Evolutionary conservation across 768 basidiomycete genomes (phyloP).

Genomic region (Boletellus ananiceps): DNA sequence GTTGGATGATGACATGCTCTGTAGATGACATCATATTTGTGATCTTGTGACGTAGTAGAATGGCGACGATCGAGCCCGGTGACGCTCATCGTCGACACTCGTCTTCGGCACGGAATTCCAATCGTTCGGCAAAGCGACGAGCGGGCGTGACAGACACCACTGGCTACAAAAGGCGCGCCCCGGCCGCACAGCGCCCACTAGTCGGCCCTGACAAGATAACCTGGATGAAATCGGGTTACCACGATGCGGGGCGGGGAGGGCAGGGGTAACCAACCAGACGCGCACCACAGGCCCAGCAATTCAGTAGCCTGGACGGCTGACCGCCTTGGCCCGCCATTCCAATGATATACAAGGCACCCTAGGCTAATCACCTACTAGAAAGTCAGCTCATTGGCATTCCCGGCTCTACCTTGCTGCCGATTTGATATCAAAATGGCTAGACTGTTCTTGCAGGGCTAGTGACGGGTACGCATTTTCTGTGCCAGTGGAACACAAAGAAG

Average conservation of each 20-base stretch:
- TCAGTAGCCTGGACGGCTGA: not conserved
- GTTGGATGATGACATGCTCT: conserved; percentile 19
- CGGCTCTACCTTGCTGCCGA: not conserved
- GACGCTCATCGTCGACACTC: not conserved
- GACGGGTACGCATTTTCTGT: too few species aligned
- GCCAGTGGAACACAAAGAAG: too few species aligned
- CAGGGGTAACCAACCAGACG: not conserved
- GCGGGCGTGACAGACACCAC: not conserved
- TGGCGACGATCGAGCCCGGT: conserved; percentile 9
- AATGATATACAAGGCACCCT: not conserved
- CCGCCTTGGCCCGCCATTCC: not conserved
- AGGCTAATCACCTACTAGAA: too few species aligned
- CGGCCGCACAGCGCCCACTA: not conserved
- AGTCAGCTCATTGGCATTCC: too few species aligned
- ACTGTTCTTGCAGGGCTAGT: too few species aligned
- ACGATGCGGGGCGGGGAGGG: too few species aligned
- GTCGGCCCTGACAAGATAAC: not conserved
- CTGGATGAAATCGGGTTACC: too few species aligned
- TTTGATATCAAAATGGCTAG: not conserved
- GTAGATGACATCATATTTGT: conserved; percentile 27
- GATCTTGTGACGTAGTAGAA: conserved; percentile 20
- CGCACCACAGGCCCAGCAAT: too few species aligned
- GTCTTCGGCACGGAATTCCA: not conserved
- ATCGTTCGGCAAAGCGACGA: not conserved
- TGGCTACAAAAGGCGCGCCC: not conserved